A percentile compares a stretch with the other conserved stretches of the same genome.
Conservation (phyloP, 768 basidiomycete species). For the Lactarius psammicola region DNA sequence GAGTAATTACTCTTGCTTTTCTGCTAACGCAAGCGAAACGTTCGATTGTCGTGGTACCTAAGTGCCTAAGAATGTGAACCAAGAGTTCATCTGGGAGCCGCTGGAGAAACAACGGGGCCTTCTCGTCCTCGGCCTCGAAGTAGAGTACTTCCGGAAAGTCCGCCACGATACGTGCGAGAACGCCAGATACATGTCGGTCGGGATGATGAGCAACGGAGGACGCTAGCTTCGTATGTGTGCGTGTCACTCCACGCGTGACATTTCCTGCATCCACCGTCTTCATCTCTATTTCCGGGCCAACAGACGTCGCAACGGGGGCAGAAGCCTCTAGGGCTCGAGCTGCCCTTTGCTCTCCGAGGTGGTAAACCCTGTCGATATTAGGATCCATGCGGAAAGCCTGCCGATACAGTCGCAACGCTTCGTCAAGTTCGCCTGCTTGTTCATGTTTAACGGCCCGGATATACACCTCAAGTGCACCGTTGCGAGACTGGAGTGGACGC, state of each 20-base stretch:
- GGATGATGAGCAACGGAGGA: constrained; percentile 20
- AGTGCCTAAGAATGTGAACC: constrained; percentile 57
- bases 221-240: constrained; percentile 8
- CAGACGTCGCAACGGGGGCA: background rate
- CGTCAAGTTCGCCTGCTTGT: constrained; percentile 69
- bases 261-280: background rate
- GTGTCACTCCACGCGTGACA: constrained; percentile 13
- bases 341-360: constrained; percentile 48
- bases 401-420: constrained; percentile 73
- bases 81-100: constrained; percentile 76
- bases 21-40: constrained; percentile 72
- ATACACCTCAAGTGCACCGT: constrained; percentile 64
- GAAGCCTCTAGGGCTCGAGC: constrained; percentile 2
- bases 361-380: constrained; percentile 71
- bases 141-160: constrained; percentile 47
- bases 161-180: constrained; percentile 48
- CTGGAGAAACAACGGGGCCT: constrained; percentile 51
- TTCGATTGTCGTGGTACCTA: constrained; percentile 70
- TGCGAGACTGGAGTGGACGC: constrained; percentile 31
- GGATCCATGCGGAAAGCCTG: constrained; percentile 76
- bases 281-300: background rate
- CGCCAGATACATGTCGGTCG: constrained; percentile 37
- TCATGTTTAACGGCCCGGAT: constrained; percentile 68
- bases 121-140: constrained; percentile 73
- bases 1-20: constrained; percentile 68